Base-by-base conservation (phyloP, 371 early-diverging fungal species). In the Zychaea mexicana region DNA sequence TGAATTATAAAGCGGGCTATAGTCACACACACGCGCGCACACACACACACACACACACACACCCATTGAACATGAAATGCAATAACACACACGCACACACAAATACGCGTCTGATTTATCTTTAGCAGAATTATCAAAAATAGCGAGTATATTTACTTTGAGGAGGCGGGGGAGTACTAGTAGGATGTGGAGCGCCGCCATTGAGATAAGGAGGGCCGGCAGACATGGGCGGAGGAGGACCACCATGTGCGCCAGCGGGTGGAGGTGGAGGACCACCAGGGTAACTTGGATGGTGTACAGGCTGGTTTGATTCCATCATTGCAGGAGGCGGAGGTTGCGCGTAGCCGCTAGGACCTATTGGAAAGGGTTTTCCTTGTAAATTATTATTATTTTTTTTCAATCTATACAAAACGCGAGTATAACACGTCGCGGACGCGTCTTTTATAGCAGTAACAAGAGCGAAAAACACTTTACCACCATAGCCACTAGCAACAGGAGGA, bases 171-270 rank as follows among this genome's bases (percentile, higher is more conserved):
- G 78, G 73, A 42, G 77, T 72, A 55, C 65, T 73, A 1, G 76
- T 71, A 47, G 73, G 81, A 32, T 77, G 71, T 60, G 74, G 76
- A 15, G 76, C 68, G 19, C 71, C 69, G 21, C 76, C 77, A 57
- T 77, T 77, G 66, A 77, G 73, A 52, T 77, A 78, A 53, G 76
- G 73, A 56, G 73, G 61, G 24, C 70, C 68, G 17, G 65, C 32
- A 21, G 64, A 39, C 45, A 60, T 53, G 24, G 73, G 73, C 33
- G 70, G 77, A 36, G 77, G 74, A 52, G 74, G 67, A 9, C 61
- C 69, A 36, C 62, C 24, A 27, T 65, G 62, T 5, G 64, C 49
- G 12, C 66, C 60, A 28, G 67, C 24, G 13, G 76, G 70, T 36
- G 62, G 65, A 45, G 64, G 57, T 3, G 58, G 56, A 46, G 60